Evolutionary conservation across 176 grass and related monocot species (phyloP).

Genomic region (Rhipidocladum racemiflorum): DNA sequence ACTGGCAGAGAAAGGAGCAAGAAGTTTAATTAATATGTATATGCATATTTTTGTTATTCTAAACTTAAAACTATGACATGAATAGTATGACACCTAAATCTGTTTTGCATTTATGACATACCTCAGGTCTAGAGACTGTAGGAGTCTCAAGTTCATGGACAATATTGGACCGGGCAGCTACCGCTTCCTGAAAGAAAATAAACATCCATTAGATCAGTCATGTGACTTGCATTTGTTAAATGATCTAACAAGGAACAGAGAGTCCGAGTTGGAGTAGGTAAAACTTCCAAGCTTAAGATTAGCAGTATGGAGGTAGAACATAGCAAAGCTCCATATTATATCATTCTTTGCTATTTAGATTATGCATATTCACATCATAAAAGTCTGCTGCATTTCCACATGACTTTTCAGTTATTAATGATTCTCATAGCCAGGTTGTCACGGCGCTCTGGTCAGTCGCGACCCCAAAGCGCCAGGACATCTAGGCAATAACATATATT

Average conservation of each 20-base stretch:
- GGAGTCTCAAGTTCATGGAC: constrained; percentile 61
- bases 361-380: neutral
- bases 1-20: neutral
- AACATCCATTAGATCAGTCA: constrained; percentile 10
- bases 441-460: no score
- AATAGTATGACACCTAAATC: neutral
- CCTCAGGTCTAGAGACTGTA: constrained; percentile 47
- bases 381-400: neutral
- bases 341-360: neutral
- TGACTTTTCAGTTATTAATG: neutral
- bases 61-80: neutral
- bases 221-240: neutral
- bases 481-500: no score
- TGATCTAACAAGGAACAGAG: neutral
- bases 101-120: constrained; percentile 26
- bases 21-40: neutral
- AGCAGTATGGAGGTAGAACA: neutral
- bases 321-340: neutral
- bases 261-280: neutral
- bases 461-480: no score
- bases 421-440: neutral
- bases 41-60: neutral
- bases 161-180: constrained; percentile 65
- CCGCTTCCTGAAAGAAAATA: constrained; percentile 66
- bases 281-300: constrained; percentile 5